phyloP scores from a whole-genome alignment of 2,329 filamentous ascomycete species.

The Coniochaeta sp. region DNA sequence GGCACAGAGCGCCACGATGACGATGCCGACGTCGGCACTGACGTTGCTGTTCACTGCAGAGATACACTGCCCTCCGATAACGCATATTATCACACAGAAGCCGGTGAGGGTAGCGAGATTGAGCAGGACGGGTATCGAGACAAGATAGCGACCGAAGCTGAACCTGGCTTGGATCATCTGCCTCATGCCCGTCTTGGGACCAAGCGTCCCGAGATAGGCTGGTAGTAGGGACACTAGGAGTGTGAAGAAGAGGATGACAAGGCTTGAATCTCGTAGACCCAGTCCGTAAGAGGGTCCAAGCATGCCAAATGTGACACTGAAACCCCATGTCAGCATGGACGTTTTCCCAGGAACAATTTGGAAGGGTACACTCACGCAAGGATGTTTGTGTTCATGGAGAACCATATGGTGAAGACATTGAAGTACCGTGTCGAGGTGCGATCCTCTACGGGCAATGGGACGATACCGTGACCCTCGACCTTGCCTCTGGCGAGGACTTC shows the following conservation, averaged over 20 bases:
- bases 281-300: slow-evolving; percentile 48
- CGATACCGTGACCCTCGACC: slow-evolving; percentile 36
- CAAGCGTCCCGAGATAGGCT: slow-evolving; percentile 50
- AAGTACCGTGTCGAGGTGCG: slow-evolving; percentile 31
- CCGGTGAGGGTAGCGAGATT: slow-evolving; percentile 56
- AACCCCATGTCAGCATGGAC: neutral
- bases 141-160: slow-evolving; percentile 52
- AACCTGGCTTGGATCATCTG: slow-evolving; percentile 61
- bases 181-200: slow-evolving; percentile 55
- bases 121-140: slow-evolving; percentile 52
- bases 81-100: slow-evolving; percentile 55
- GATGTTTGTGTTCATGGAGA: slow-evolving; percentile 40
- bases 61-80: slow-evolving; percentile 53
- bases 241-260: slow-evolving; percentile 58
- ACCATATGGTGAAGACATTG: slow-evolving; percentile 42
- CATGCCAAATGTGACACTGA: slow-evolving; percentile 57
- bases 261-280: slow-evolving; percentile 44
- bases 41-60: slow-evolving; percentile 43
- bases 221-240: slow-evolving; percentile 45
- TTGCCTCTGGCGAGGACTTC: slow-evolving; percentile 12
- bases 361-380: slow-evolving; percentile 25
- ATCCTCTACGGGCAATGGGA: slow-evolving; percentile 33
- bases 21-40: slow-evolving; percentile 49
- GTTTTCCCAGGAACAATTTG: neutral
- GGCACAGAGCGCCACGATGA: slow-evolving; percentile 49